Evolutionary conservation across 1,284 basidiomycete genomes (phyloP), one percentile per base, ranked within the genome.

Genomic region (Sporisorium reilianum): DNA sequence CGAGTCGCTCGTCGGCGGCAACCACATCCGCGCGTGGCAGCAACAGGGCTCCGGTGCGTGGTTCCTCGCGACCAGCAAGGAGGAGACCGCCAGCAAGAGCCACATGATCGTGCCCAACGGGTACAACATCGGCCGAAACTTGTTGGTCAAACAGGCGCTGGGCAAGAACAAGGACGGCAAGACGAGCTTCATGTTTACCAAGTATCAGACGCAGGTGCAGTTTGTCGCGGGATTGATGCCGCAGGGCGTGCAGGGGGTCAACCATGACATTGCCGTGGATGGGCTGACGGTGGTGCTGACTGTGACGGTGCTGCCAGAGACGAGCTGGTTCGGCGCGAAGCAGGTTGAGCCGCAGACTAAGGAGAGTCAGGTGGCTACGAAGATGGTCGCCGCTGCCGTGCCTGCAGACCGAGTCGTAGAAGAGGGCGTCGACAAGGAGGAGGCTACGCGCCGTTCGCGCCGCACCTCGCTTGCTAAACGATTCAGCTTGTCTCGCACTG

Each of bases 1-100:
- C 75, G 94, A 98, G 85, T 92, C 92, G 3, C 88, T 97, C 50
- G 80, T 92, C 65, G 95, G 95, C 7, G 95, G 95, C 3, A 90
- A 92, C 80, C 95, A 98, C 92, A 85, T 88, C 3, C 94, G 96
- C 85, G 87, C 91, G 64, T 81, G 78, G 78, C 78, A 81, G 34
- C 78, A 80, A 49, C 68, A 75, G 38, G 92, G 91, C 0, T 85
- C 87, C 7, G 94, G 73, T n/a, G 56, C 94, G 3, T 88, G 92
- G 65, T 97, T 97, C 84, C 87, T 97, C 86, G 94, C 93, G n/a
- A 80, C 75, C 2, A 80, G 78, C 14, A 56, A 55, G 30, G 81
- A 85, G 36, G 48, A 73, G 41, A 46, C 71, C 18, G 71, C 55
- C 7, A 66, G 61, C 10, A 50, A 75, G 40, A 50, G 58, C 22